Base-by-base conservation (phyloP, 345 rosid genomes). In the Eucalyptus erythrocorys region DNA sequence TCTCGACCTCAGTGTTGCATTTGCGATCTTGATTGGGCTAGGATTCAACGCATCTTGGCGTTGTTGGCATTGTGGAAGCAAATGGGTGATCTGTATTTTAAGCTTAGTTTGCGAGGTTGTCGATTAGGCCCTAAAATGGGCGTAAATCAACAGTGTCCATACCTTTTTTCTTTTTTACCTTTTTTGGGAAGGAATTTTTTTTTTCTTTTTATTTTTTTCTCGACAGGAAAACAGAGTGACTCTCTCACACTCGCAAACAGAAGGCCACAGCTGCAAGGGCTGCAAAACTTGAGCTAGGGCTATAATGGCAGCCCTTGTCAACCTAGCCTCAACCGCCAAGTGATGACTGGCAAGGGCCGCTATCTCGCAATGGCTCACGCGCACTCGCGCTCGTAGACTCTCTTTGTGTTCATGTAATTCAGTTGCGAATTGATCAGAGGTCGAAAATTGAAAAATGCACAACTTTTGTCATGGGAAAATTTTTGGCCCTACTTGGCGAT, bases 41-140 rank as follows among this genome's bases (percentile, higher is more conserved):
- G 92, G 89, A 86, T 84, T 87, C 30, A 87, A 90, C 48, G 93
- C 89, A 91, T 87, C n/a, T 51, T 87, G 4, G 85, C 48, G 79
- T 53, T 86, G 5, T 71, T 47, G 80, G 64, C 88, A 42, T 89
- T 30, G 85, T 59, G 89, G 45, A 91, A 91, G 51, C 92, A 89
- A 66, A 94, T 88, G 53, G 93, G 91, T 48, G 94, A 87, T 79
- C 94, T 91, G 19, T 98, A 97, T 97, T 66, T 3, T 68, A 55
- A 6, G 68, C 16, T 15, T 64, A n/a, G 76, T 3, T n/a, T 64
- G 37, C 76, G n/a, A 64, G 76, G 10, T 7, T 64, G 37, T 64
- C 21, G 76, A n/a, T n/a, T 64, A 64, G 76, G 76, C 32, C 37
- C 40, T 64, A 5, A 64, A n/a, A 64, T 14, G 40, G 76, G 21